Evolutionary conservation across 78 protist species (phyloP).

Genomic region (Thecamonas trahens): DNA sequence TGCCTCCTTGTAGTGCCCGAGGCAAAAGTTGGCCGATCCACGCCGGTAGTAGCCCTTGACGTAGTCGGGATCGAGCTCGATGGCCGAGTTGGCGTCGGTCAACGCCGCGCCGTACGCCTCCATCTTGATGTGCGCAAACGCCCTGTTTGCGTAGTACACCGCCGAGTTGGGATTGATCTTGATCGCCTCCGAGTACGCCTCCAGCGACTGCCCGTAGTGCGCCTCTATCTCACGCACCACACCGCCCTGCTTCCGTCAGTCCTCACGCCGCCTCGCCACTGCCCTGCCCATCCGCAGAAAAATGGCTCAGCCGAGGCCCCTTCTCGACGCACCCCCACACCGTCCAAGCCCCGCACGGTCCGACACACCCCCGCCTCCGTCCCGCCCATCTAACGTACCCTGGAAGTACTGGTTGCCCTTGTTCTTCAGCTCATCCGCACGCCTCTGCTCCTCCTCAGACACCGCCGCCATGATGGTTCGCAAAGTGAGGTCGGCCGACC

Average conservation of each 20-base stretch:
- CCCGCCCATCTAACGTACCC: conserved; percentile 2
- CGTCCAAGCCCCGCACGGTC: too few species aligned
- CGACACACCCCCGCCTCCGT: too few species aligned
- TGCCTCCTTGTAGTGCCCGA: conserved; percentile 75
- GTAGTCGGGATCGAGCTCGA: conserved; percentile 60
- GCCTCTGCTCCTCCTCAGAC: conserved; percentile 18
- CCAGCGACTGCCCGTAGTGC: conserved; percentile 45
- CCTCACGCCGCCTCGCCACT: neutral
- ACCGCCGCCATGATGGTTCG: too few species aligned
- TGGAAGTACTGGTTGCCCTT: conserved; percentile 36
- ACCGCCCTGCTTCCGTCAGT: neutral
- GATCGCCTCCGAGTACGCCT: conserved; percentile 63
- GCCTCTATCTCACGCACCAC: conserved; percentile 16
- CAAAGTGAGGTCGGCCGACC: too few species aligned
- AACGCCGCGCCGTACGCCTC: conserved; percentile 68
- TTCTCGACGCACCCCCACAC: too few species aligned
- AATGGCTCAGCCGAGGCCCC: too few species aligned
- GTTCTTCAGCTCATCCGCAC: conserved; percentile 39
- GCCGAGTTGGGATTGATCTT: conserved; percentile 40
- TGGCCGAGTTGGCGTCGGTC: conserved; percentile 60
- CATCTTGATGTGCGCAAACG: conserved; percentile 63
- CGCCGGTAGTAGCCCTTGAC: conserved; percentile 82
- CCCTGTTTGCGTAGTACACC: conserved; percentile 60
- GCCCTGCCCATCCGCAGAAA: neutral
- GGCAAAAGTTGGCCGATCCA: conserved; percentile 75